Conservation (phyloP, 164 flowering plant species). For the Aristolochia contorta region DNA sequence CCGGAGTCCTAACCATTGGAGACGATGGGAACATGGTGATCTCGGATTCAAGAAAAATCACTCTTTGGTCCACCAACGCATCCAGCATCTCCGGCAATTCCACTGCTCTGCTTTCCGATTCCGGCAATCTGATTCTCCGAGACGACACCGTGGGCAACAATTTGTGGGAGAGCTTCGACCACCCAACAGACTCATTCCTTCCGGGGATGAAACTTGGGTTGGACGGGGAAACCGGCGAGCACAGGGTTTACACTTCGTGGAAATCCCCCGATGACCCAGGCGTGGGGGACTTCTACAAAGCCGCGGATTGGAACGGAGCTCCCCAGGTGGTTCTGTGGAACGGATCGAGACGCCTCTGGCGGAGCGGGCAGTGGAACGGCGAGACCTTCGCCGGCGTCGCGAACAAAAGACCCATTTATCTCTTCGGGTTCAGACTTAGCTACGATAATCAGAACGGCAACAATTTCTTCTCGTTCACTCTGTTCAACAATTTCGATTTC, state of each 20-base stretch:
- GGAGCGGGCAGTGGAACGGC: conserved; percentile 7
- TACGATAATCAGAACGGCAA: background rate
- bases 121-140: conserved; percentile 10
- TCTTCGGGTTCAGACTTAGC: background rate
- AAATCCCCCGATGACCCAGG: conserved; percentile 26
- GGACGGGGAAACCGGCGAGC: conserved; percentile 8
- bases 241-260: conserved; percentile 25
- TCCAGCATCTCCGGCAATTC: background rate
- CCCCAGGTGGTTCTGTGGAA: background rate
- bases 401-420: background rate
- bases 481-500: conserved; percentile 1
- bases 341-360: background rate
- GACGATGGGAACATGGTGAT: conserved; percentile 7
- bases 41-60: background rate
- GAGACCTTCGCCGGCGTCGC: background rate
- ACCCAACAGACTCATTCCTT: conserved; percentile 4
- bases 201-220: conserved; percentile 23
- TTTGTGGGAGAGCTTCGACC: conserved; percentile 12
- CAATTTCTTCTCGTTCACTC: conserved; percentile 4
- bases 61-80: conserved; percentile 1
- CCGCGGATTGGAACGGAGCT: background rate
- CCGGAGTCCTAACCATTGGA: background rate
- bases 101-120: background rate
- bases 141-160: background rate
- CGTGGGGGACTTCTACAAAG: conserved; percentile 12